phyloP scores from a whole-genome alignment of 2,329 filamentous ascomycete genomes.

The Pseudodiploospora longispora region DNA sequence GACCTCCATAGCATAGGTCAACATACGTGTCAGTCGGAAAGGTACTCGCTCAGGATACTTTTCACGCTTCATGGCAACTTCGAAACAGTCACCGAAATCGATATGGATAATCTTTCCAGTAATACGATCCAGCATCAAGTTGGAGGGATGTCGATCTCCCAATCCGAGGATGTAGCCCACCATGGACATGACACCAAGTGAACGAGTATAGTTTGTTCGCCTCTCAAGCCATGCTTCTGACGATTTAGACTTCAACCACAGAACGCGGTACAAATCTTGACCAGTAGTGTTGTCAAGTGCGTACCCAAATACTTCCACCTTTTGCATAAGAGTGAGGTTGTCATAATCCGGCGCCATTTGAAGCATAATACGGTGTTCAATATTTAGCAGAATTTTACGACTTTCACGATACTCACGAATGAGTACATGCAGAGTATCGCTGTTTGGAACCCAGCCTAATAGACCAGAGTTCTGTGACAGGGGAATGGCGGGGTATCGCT shows the following conservation, averaged over 20 bases:
- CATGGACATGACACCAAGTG: constrained; percentile 99
- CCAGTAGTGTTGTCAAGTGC: constrained; percentile 98
- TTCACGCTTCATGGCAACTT: constrained; percentile 98
- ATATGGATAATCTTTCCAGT: constrained; percentile 98
- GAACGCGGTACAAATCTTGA: constrained; percentile 92
- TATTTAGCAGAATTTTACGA: constrained; percentile 94
- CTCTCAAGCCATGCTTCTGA: constrained; percentile 97
- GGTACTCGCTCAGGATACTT: constrained; percentile 97
- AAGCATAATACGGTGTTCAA: constrained; percentile 98
- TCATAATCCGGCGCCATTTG: constrained; percentile 99
- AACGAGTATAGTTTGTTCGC: constrained; percentile 97
- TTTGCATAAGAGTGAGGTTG: constrained; percentile 98
- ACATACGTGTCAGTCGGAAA: constrained; percentile 95
- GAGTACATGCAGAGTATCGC: constrained; percentile 90
- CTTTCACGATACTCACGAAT: constrained; percentile 97
- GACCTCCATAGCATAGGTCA: constrained; percentile 99
- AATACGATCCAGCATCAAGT: constrained; percentile 91
- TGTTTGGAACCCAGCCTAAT: constrained; percentile 94
- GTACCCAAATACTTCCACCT: constrained; percentile 98
- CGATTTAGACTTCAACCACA: constrained; percentile 98
- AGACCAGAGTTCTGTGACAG: constrained; percentile 94
- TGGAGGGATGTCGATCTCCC: constrained; percentile 93
- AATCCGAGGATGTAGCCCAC: constrained; percentile 98
- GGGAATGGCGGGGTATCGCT: constrained; percentile 93
- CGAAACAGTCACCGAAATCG: constrained; percentile 98